phyloP scores from a whole-genome alignment of 2,329 filamentous ascomycete species.

The Aspergillus ochraceoroseus region DNA sequence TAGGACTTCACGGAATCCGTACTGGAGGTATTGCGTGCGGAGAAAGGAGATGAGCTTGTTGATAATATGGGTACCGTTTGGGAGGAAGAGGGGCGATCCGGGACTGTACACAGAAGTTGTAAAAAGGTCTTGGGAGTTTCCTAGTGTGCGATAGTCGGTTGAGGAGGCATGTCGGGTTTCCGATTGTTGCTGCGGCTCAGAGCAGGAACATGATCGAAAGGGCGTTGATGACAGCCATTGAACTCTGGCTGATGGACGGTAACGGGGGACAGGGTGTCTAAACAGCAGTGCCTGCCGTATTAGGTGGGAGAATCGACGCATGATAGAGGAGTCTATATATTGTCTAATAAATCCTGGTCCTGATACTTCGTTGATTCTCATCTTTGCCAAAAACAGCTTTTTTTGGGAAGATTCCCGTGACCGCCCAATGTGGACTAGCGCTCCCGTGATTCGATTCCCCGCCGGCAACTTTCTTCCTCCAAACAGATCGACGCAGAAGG shows the following conservation, averaged over 20 bases:
- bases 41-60: constrained; percentile 78
- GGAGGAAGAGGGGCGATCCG: constrained; percentile 78
- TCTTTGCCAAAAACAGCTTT: neutral
- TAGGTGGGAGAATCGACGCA: constrained; percentile 20
- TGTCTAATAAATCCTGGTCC: too few relatives aligned
- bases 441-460: constrained; percentile 20
- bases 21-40: constrained; percentile 74
- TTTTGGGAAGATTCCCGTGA: constrained; percentile 14
- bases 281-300: constrained; percentile 10
- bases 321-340: too few relatives aligned
- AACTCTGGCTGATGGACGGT: constrained; percentile 4
- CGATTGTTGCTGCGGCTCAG: constrained; percentile 16
- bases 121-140: constrained; percentile 65
- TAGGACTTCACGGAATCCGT: constrained; percentile 83
- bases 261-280: neutral
- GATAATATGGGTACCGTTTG: constrained; percentile 75
- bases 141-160: constrained; percentile 50
- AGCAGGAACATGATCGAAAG: constrained; percentile 29
- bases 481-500: neutral
- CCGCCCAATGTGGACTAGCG: constrained; percentile 18
- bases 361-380: too few relatives aligned
- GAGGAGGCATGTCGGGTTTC: constrained; percentile 28
- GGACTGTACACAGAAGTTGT: constrained; percentile 74
- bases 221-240: constrained; percentile 25
- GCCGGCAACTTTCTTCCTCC: constrained; percentile 6